Base-by-base conservation (phyloP, 2,329 filamentous ascomycete species). In the Phialocephala subalpina region DNA sequence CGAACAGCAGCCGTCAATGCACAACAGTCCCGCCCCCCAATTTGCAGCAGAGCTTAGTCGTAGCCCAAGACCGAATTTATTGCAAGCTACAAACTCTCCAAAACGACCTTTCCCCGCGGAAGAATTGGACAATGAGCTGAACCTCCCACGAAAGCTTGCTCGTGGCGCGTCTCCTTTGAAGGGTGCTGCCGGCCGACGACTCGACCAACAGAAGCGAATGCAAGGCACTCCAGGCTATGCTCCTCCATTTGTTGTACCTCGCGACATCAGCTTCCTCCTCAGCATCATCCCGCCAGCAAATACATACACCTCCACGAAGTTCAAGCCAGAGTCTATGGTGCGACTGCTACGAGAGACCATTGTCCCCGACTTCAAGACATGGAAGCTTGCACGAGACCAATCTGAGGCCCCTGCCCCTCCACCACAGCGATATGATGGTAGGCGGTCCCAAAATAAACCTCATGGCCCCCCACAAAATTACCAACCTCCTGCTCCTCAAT, bases 121-220 rank as follows among this genome's bases (percentile, higher is more conserved):
- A 65, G 94, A 97, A 47, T 84, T 83, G 7, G 90, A 93, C 42
- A 90, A 90, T 67, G 88, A 90, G 62, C 81, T 85, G 42, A 88
- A 88, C 70, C 90, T 92, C 22, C 93, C 94, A 0, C 92, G 94
- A 72, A 97, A 98, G 78, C 86, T 97, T 60, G 87, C 90, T 58
- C 89, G 97, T 53, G 94, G 91, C n/a, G 94, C 92, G 64, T 98
- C 95, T 5, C 96, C 97, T 0, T 53, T 53, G 42, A 99, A 98
- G 77, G 93, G 93, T 16, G 92, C 93, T 1, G 93, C 95, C 42
- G 93, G 93, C 29, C 90, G 94, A 63, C 90, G 94, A 40, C 84
- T 97, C 25, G 93, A 96, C 73, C 92, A 96, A 76, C 82, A 75
- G 67, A 79, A 73, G 76, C 86, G 88, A 60, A 84, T 89, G 5